These are phyloP conservation scores for Backusella luteola DNA, from an alignment of 192 early-diverging fungal genomes.

Conservation along the genomic window DNA sequence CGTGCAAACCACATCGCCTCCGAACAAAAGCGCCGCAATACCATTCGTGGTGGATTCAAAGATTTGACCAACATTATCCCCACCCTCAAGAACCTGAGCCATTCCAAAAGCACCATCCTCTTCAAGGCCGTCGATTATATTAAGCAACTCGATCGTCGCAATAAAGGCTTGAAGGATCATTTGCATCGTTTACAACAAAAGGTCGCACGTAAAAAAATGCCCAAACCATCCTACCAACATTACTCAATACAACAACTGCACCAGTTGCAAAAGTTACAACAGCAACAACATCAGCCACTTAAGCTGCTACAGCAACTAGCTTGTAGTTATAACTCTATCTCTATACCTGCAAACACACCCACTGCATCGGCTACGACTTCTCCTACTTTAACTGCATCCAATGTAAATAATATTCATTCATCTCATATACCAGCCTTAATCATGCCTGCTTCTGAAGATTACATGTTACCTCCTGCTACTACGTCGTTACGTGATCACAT, in stretches of 20 bases:
- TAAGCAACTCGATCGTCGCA: slow-evolving; percentile 56
- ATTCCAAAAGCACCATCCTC: slow-evolving; percentile 64
- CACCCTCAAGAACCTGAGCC: slow-evolving; percentile 64
- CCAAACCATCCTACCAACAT: slow-evolving; percentile 1
- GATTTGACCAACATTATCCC: slow-evolving; percentile 87
- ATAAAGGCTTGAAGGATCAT: slow-evolving; percentile 30
- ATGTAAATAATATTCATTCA: slow-evolving; percentile 13
- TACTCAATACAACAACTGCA: slow-evolving; percentile 6
- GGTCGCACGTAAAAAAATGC: not conserved
- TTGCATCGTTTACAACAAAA: slow-evolving; percentile 17
- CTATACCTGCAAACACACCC: slow-evolving; percentile 14
- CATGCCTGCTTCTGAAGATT: slow-evolving; percentile 18
- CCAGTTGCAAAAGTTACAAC: not conserved
- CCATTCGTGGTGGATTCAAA: slow-evolving; percentile 82
- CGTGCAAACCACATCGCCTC: slow-evolving; percentile 72
- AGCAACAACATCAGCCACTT: not conserved
- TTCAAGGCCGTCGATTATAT: slow-evolving; percentile 71
- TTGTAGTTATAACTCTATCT: slow-evolving; percentile 6
- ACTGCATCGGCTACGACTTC: slow-evolving; percentile 5
- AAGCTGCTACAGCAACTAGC: no score
- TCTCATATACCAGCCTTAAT: slow-evolving; percentile 6
- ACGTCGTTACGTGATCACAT: not conserved
- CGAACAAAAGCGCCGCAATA: slow-evolving; percentile 72
- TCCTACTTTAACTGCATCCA: slow-evolving; percentile 10
- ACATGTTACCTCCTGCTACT: not conserved